A percentile compares a stretch with the other conserved stretches of the same genome.
These are phyloP conservation scores for Malus orientalis DNA, from an alignment of 306 rosid species.

Conservation along the genomic window DNA sequence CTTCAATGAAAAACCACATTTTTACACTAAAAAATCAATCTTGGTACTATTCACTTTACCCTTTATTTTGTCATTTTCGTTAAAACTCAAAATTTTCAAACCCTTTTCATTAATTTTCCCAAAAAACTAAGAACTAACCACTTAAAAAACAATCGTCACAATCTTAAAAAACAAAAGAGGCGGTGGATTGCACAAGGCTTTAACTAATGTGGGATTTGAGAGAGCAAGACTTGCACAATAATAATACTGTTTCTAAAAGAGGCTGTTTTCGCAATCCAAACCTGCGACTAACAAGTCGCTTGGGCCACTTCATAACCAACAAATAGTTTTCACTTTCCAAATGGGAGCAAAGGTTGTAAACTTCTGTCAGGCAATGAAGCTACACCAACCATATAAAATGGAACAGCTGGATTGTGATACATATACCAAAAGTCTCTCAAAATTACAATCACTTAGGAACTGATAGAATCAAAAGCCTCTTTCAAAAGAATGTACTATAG, in stretches of 20 bases:
- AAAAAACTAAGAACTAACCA: background rate
- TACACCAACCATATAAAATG: background rate
- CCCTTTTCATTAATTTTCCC: no score
- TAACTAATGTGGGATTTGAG: background rate
- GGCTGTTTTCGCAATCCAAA: background rate
- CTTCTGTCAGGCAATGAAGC: background rate
- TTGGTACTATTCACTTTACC: no score
- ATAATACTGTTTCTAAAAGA: background rate
- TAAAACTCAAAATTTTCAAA: no score
- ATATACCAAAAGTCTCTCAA: background rate
- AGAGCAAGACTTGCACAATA: background rate
- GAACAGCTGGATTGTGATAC: background rate
- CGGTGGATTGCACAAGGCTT: background rate
- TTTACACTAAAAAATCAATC: no score
- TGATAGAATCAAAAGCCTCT: background rate
- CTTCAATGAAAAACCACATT: no score
- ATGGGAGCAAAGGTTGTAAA: background rate
- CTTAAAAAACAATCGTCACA: background rate
- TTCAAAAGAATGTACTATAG: background rate
- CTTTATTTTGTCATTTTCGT: no score
- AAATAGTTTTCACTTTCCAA: background rate
- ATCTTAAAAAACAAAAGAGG: background rate
- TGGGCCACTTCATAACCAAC: background rate
- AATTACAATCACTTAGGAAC: background rate
- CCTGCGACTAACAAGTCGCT: background rate